Percentiles rank a stretch among this genome's conserved stretches.
Evolutionary conservation across 805 yeast species (phyloP).

Genomic region (Aciculoconidium aculeatum): DNA sequence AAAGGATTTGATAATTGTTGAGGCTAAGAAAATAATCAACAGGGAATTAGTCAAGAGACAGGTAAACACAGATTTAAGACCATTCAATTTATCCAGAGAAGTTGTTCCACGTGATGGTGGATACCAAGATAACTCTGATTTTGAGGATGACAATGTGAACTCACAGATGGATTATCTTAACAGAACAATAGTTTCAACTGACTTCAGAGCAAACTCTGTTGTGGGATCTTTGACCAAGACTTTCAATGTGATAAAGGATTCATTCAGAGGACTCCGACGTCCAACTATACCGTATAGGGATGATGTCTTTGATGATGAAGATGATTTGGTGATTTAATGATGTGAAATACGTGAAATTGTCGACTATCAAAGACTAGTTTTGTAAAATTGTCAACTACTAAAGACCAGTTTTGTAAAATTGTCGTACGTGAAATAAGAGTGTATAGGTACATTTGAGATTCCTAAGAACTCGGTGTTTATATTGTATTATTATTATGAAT

Average conservation of each 20-base stretch:
- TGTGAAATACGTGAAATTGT: too few relatives aligned
- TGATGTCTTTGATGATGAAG: slow-evolving; percentile 25
- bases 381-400: too few relatives aligned
- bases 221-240: slow-evolving; percentile 23
- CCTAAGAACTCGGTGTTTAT: too few relatives aligned
- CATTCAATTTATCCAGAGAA: slow-evolving; percentile 23
- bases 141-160: slow-evolving; percentile 4
- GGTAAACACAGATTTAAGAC: slow-evolving; percentile 16
- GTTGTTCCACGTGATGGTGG: too few relatives aligned
- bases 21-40: slow-evolving; percentile 35
- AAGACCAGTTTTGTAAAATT: too few relatives aligned
- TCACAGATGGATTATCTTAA: slow-evolving; percentile 6
- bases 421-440: too few relatives aligned
- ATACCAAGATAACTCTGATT: slow-evolving; percentile 12
- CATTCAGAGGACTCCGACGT: slow-evolving; percentile 10
- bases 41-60: slow-evolving; percentile 27
- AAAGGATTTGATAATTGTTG: slow-evolving; percentile 33
- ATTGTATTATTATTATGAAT: too few relatives aligned
- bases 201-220: slow-evolving; percentile 14
- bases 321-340: slow-evolving; percentile 23
- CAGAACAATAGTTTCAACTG: too few relatives aligned
- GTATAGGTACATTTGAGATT: too few relatives aligned
- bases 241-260: slow-evolving; percentile 15
- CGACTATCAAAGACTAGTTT: too few relatives aligned
- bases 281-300: slow-evolving; percentile 15